Evolutionary conservation across 2,329 filamentous ascomycete genomes (phyloP).

Genomic region (Venturia effusa): DNA sequence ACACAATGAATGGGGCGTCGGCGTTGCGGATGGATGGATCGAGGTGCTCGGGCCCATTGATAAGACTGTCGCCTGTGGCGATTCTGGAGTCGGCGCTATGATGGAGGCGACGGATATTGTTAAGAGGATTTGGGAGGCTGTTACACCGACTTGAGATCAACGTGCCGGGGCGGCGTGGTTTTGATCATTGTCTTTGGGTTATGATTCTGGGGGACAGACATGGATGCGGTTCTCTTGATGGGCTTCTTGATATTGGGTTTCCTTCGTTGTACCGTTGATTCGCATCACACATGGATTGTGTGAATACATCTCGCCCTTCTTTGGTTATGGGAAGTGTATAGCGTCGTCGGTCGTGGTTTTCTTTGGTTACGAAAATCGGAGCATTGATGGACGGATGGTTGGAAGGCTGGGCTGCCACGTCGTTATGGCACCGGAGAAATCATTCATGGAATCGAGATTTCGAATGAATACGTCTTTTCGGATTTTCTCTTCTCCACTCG

Average conservation of each 20-base stretch:
- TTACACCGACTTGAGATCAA: background rate
- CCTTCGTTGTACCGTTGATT: background rate
- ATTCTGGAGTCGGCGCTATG: conserved; percentile 76
- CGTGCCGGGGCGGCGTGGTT: background rate
- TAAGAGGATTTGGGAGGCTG: background rate
- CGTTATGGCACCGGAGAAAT: too few relatives aligned
- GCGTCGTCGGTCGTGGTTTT: too few relatives aligned
- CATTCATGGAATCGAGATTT: too few relatives aligned
- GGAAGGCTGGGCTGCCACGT: too few relatives aligned
- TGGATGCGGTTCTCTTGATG: background rate
- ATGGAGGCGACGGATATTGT: conserved; percentile 62
- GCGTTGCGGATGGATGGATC: conserved; percentile 40
- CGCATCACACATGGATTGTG: too few relatives aligned
- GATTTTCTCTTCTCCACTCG: too few relatives aligned
- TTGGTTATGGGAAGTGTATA: too few relatives aligned
- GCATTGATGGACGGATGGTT: too few relatives aligned
- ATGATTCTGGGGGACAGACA: background rate
- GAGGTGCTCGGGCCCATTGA: conserved; percentile 62
- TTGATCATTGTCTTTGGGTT: background rate
- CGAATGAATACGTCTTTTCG: too few relatives aligned
- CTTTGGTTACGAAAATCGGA: too few relatives aligned
- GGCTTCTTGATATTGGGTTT: background rate
- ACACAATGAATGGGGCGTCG: conserved; percentile 61
- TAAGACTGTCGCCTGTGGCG: conserved; percentile 75
- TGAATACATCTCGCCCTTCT: too few relatives aligned